Percentiles rank a stretch among this genome's conserved stretches.
Evolutionary conservation across 75 land plant genomes (phyloP).

Genomic region (Pseudotsuga menziesii): DNA sequence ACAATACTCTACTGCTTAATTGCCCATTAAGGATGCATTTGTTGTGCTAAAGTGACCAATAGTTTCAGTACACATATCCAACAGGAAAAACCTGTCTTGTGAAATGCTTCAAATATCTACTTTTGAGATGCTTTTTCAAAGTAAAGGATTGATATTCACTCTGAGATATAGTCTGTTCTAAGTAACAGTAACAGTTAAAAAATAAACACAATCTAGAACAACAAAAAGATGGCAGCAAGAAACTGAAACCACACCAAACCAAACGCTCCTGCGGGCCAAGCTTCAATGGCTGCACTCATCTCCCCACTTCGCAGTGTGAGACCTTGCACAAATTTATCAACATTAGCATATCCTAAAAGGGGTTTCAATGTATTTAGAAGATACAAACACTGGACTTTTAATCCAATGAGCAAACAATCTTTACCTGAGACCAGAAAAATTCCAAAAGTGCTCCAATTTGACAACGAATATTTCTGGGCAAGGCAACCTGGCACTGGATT

Average conservation of each 20-base stretch:
- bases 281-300: conserved; percentile 53
- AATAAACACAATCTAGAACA: neutral
- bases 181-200: neutral
- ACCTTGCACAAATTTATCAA: conserved; percentile 38
- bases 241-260: conserved; percentile 58
- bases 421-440: conserved; percentile 72
- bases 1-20: no score
- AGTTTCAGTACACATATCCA: no score
- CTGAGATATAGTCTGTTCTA: neutral
- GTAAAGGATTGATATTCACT: neutral
- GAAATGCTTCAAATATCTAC: no score
- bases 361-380: neutral
- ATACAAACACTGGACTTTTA: neutral
- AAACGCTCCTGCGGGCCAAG: conserved; percentile 67
- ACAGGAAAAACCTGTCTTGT: no score
- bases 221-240: conserved; percentile 5
- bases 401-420: neutral
- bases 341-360: neutral
- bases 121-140: neutral
- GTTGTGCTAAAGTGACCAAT: no score
- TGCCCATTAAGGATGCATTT: no score
- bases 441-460: conserved; percentile 58
- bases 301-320: conserved; percentile 51
- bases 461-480: conserved; percentile 49
- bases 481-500: conserved; percentile 58